Evolutionary conservation across 1,139 yeast genomes (phyloP), one percentile per base, ranked within the genome.

Genomic region (Suhomyces choctaworum): DNA sequence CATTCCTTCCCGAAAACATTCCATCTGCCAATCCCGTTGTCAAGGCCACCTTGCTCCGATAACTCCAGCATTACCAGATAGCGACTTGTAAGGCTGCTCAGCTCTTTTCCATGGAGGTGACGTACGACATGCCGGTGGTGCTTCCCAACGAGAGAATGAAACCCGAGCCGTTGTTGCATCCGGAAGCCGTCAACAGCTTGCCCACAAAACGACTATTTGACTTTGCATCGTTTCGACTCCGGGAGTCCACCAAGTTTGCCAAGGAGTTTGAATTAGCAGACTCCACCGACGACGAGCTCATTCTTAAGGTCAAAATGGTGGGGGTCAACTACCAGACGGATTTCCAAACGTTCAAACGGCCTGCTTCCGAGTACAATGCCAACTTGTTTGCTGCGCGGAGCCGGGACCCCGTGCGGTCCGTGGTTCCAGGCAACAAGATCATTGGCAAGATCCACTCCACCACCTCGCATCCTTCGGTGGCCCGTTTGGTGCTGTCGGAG

Each of bases 371-470:
- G 8, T 8, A 21, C 23, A 21, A 17, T 16, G 30, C 10, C 19
- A 13, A 15, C 20, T 10, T 24, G 15, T n/a, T n/a, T n/a, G n/a
- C n/a, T n/a, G n/a, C n/a, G n/a, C n/a, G n/a, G n/a, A n/a, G n/a
- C n/a, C n/a, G n/a, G n/a, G 27, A 15, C 3, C 24, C 28, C 32
- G 27, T 23, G 2, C 25, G 33, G 6, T 25, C 34, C 7, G 44
- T 61, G 4, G 70, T 66, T 1, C 70, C 71, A 0, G 67, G 69
- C 4, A 51, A 49, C 36, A 57, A 58, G 31, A 55, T 61, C 32
- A 48, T 66, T 16, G 70, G 67, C 10, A 57, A 53, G 36, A 46
- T 63, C 12, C 43, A 37, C 25, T 25, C 34, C 31, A 30, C 37
- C 24, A 29, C 44, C 29, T 12, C 36, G 22, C 48, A 42, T 14